These are phyloP conservation scores for Mycena crocata DNA, from an alignment of 768 basidiomycete species.

Conservation along the genomic window DNA sequence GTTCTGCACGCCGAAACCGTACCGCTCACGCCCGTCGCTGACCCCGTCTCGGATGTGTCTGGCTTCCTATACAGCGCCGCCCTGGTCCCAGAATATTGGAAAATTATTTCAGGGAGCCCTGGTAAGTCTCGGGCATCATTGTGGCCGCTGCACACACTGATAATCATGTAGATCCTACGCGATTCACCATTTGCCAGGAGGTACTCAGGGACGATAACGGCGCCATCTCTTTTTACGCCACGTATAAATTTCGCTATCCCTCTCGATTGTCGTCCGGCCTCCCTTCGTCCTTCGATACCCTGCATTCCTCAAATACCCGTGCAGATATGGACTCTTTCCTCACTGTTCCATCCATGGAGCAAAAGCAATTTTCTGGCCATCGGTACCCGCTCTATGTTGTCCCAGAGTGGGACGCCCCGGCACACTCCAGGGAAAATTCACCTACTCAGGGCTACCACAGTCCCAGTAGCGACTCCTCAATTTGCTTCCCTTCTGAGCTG, in stretches of 20 bases:
- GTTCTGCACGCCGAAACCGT: conserved; percentile 66
- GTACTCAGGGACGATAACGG: conserved; percentile 54
- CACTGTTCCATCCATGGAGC: conserved; percentile 8
- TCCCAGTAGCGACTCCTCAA: conserved; percentile 34
- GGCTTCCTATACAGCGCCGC: conserved; percentile 67
- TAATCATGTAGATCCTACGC: conserved; percentile 66
- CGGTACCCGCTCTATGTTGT: conserved; percentile 21
- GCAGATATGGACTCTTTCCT: conserved; percentile 6
- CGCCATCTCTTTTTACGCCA: conserved; percentile 63
- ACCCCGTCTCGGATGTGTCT: conserved; percentile 38
- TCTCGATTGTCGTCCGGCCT: conserved; percentile 24
- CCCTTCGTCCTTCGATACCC: conserved; percentile 28
- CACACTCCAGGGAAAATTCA: conserved; percentile 21
- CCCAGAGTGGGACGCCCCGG: conserved; percentile 7
- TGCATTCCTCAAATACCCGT: conserved; percentile 22
- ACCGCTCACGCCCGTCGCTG: conserved; percentile 42
- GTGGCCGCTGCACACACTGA: conserved; percentile 6
- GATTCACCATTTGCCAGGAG: conserved; percentile 75
- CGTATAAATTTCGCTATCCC: conserved; percentile 66
- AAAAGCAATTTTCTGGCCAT: not conserved
- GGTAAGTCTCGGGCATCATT: conserved; percentile 51
- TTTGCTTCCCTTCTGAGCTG: conserved; percentile 44
- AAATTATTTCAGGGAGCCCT: conserved; percentile 62
- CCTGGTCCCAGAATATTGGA: conserved; percentile 76
- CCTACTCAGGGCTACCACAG: conserved; percentile 29